Evolutionary conservation across 2,329 filamentous ascomycete genomes (phyloP).

Genomic region (Nothophaeocryptopus gaeumannii): DNA sequence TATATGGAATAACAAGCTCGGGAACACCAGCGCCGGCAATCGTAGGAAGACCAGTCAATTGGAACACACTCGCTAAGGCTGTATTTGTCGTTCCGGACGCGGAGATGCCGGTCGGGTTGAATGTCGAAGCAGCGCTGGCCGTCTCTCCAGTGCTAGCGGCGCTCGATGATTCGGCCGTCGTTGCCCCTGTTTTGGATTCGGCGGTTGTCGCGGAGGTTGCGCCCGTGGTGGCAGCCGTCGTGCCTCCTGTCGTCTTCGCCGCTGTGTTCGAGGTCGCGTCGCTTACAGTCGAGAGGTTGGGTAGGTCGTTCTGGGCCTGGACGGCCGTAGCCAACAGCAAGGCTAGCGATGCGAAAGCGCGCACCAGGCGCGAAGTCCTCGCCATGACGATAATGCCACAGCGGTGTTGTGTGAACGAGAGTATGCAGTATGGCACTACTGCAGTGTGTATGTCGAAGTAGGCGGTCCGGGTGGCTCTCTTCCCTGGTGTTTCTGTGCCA

Average conservation of each 20-base stretch:
- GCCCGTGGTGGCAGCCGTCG: slow-evolving; percentile 12
- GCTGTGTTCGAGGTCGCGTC: slow-evolving; percentile 17
- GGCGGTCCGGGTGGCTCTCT: too few relatives aligned
- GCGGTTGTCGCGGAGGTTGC: slow-evolving; percentile 17
- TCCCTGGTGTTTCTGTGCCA: too few relatives aligned
- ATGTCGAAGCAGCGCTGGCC: slow-evolving; percentile 18
- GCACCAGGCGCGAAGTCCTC: slow-evolving; percentile 10
- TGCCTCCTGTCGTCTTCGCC: slow-evolving; percentile 17
- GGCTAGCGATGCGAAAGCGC: slow-evolving; percentile 24
- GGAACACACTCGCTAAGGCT: slow-evolving; percentile 26
- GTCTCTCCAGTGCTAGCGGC: slow-evolving; percentile 26
- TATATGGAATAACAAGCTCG: slow-evolving; percentile 74
- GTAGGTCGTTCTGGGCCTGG: slow-evolving; percentile 28
- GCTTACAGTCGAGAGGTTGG: slow-evolving; percentile 29
- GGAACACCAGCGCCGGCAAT: slow-evolving; percentile 61
- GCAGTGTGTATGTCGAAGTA: too few relatives aligned
- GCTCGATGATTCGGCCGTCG: slow-evolving; percentile 23
- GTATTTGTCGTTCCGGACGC: slow-evolving; percentile 27
- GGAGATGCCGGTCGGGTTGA: slow-evolving; percentile 11
- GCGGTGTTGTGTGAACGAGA: background rate
- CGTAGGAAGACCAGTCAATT: slow-evolving; percentile 49
- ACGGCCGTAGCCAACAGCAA: slow-evolving; percentile 25
- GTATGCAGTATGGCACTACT: too few relatives aligned
- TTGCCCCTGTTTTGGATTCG: slow-evolving; percentile 18
- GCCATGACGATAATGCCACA: slow-evolving; percentile 13